Conservation (phyloP, 805 yeast species). For the Saturnispora mendoncae region DNA sequence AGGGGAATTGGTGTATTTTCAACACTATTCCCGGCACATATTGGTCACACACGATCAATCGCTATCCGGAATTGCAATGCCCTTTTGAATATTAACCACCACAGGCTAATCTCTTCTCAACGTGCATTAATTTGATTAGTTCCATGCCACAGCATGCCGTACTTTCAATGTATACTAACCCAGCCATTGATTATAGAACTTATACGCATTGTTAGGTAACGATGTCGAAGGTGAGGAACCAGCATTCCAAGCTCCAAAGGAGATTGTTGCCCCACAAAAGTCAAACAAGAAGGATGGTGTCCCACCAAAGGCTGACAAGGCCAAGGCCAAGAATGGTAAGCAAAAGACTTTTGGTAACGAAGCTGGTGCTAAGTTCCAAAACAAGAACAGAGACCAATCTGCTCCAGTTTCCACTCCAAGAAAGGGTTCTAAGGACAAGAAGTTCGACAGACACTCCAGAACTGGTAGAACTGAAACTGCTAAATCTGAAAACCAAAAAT, state of each 20-base stretch:
- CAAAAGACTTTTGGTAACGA: conserved; percentile 78
- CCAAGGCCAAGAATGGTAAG: conserved; percentile 64
- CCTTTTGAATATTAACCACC: no score
- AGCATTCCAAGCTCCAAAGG: conserved; percentile 52
- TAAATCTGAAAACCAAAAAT: conserved; percentile 76
- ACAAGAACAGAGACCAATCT: conserved; percentile 58
- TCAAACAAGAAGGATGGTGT: conserved; percentile 81
- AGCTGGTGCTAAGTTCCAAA: conserved; percentile 70
- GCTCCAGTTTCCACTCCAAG: conserved; percentile 42
- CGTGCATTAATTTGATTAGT: no score
- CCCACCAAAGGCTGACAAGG: conserved; percentile 71
- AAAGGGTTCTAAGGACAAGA: conserved; percentile 40
- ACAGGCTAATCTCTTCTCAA: no score
- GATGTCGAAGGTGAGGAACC: conserved; percentile 75
- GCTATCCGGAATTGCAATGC: no score
- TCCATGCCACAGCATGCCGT: no score
- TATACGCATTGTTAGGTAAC: conserved; percentile 77
- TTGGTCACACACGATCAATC: no score
- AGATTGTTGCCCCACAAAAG: conserved; percentile 71
- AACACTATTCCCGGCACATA: no score
- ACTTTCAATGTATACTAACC: no score
- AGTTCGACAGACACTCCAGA: conserved; percentile 80
- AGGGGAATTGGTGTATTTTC: no score
- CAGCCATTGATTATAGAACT: no score
- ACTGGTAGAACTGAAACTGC: conserved; percentile 75